A percentile compares a stretch with the other conserved stretches of the same genome.
These are phyloP conservation scores for Stipa capillata DNA, from an alignment of 176 grass and related monocot genomes.

Conservation along the genomic window DNA sequence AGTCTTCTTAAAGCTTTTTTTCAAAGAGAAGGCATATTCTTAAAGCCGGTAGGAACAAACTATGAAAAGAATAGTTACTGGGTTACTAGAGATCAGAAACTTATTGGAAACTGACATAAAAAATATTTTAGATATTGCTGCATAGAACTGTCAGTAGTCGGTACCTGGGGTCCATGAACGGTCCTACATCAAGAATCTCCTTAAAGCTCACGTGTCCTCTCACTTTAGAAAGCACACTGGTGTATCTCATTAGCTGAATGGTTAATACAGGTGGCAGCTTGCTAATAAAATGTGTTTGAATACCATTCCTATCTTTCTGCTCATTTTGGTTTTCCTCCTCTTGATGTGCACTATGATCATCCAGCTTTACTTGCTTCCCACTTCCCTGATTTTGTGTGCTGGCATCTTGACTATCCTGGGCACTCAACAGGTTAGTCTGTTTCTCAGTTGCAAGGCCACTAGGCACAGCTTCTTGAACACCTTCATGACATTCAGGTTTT, in stretches of 20 bases:
- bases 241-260: conserved; percentile 51
- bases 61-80: background rate
- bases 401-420: background rate
- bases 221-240: conserved; percentile 29
- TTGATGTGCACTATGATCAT: background rate
- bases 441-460: conserved; percentile 3
- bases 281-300: conserved; percentile 36
- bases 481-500: background rate
- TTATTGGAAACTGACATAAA: background rate
- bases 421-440: background rate
- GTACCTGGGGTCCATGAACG: conserved; percentile 69
- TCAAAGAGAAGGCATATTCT: background rate
- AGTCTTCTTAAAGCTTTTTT: background rate
- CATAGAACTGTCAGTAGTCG: background rate
- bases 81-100: background rate
- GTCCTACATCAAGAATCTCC: conserved; percentile 53
- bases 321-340: conserved; percentile 8
- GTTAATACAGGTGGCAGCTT: conserved; percentile 50
- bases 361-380: conserved; percentile 1
- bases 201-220: conserved; percentile 47
- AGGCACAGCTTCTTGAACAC: conserved; percentile 14
- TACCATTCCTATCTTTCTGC: conserved; percentile 20
- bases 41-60: background rate
- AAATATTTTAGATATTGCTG: background rate
- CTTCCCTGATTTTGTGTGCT: background rate